phyloP scores from a whole-genome alignment of 2,329 filamentous ascomycete species.

The Cryphonectria carpinicola region DNA sequence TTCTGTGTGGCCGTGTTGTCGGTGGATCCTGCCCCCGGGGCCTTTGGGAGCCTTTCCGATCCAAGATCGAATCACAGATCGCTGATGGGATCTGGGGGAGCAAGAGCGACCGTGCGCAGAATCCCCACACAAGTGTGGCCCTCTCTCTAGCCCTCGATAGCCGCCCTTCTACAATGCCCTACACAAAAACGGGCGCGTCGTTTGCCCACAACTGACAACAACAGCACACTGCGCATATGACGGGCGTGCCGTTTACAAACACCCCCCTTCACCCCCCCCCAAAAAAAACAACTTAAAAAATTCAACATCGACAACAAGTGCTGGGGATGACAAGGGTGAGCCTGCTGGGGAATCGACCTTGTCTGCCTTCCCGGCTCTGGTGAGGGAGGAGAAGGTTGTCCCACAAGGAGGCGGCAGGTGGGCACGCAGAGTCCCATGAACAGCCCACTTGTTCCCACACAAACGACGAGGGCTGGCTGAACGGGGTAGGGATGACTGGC shows the following conservation, averaged over 20 bases:
- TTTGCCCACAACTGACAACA: background rate
- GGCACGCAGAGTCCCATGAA: constrained; percentile 9
- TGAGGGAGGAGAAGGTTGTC: background rate
- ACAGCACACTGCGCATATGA: background rate
- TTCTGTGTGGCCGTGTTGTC: background rate
- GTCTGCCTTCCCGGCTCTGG: background rate
- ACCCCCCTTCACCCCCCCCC: background rate
- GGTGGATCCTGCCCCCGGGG: constrained; percentile 4
- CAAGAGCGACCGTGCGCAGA: constrained; percentile 15
- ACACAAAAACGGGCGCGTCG: background rate
- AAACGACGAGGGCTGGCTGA: constrained; percentile 7
- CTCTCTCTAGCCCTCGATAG: constrained; percentile 15
- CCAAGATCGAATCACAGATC: constrained; percentile 37
- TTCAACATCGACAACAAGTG: background rate
- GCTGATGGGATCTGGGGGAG: constrained; percentile 30
- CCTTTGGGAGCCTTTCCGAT: constrained; percentile 27
- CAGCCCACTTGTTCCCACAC: constrained; percentile 18
- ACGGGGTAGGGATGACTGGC: constrained; percentile 33
- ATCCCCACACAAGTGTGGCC: background rate
- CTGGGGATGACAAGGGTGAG: background rate
- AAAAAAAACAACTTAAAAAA: background rate
- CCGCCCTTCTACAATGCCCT: constrained; percentile 29
- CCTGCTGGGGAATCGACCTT: background rate
- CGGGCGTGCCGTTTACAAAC: background rate
- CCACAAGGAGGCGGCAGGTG: constrained; percentile 15